A percentile compares a stretch with the other conserved stretches of the same genome.
phyloP scores from a whole-genome alignment of 108 stramenopile genomes.

The Craspedostauros australis region DNA sequence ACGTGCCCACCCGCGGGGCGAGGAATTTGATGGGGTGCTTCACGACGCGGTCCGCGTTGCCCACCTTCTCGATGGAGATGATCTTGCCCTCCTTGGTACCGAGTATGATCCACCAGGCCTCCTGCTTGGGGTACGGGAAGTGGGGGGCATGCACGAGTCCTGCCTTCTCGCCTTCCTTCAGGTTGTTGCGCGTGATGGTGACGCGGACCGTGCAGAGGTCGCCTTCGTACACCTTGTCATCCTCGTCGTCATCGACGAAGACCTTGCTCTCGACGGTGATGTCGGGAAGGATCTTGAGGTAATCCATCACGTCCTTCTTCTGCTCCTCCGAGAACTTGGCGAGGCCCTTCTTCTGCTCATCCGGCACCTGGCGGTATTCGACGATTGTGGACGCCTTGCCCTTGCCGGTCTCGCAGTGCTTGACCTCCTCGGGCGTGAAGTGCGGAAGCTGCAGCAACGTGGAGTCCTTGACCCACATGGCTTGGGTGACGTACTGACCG shows the following conservation, averaged over 20 bases:
- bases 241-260: conserved; percentile 95
- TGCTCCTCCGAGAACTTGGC: conserved; percentile 72
- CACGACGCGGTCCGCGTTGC: conserved; percentile 56
- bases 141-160: conserved; percentile 88
- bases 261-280: conserved; percentile 72
- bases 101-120: conserved; percentile 96
- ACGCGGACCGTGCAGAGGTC: conserved; percentile 93
- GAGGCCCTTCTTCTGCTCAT: conserved; percentile 84
- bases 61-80: conserved; percentile 87
- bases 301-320: conserved; percentile 76
- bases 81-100: conserved; percentile 90
- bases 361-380: conserved; percentile 66
- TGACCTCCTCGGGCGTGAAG: conserved; percentile 75
- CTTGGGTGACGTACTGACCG: conserved; percentile 89
- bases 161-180: conserved; percentile 80
- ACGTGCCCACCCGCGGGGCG: conserved; percentile 84
- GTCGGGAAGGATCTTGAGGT: conserved; percentile 78
- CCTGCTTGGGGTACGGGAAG: conserved; percentile 86
- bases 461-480: conserved; percentile 85
- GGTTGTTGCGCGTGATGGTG: conserved; percentile 84
- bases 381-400: conserved; percentile 38
- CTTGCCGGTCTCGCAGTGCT: conserved; percentile 63
- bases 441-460: conserved; percentile 88
- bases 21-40: conserved; percentile 92
- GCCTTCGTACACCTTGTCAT: conserved; percentile 90